Percentiles rank a stretch among this genome's conserved stretches.
Evolutionary conservation across 129 eudicot species (phyloP).

Genomic region (carrot (Daucus carota)): DNA sequence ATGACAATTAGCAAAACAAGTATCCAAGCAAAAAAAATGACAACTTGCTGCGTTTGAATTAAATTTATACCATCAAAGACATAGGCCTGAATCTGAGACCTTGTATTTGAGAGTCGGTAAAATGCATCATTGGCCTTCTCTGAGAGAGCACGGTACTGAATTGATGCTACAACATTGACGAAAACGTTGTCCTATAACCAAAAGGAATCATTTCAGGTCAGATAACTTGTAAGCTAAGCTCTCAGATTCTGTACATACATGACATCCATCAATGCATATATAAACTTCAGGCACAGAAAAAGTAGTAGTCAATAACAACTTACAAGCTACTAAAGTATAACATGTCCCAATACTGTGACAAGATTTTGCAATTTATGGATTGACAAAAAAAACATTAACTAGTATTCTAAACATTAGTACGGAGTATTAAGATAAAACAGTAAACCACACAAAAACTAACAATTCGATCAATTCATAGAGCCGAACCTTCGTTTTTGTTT

Average conservation of each 20-base stretch:
- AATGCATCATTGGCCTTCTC: constrained; percentile 86
- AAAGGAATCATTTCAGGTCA: constrained; percentile 4
- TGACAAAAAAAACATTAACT: neutral
- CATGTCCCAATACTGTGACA: neutral
- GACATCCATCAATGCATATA: neutral
- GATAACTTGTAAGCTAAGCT: neutral
- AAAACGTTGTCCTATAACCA: constrained; percentile 73
- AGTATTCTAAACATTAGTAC: neutral
- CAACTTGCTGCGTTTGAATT: neutral
- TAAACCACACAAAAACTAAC: neutral
- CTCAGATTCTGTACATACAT: neutral
- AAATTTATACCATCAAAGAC: constrained; percentile 71
- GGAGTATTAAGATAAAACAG: neutral
- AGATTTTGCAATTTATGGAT: neutral
- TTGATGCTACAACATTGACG: constrained; percentile 85
- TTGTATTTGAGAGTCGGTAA: constrained; percentile 73
- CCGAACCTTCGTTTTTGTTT: constrained; percentile 85
- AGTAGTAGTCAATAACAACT: neutral
- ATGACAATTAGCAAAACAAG: no score
- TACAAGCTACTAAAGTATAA: neutral
- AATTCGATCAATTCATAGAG: neutral
- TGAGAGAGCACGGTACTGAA: constrained; percentile 75
- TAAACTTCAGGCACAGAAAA: neutral
- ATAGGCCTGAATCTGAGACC: constrained; percentile 81
- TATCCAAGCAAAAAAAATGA: neutral